Percentiles rank a stretch among this genome's conserved stretches.
Evolutionary conservation across 108 stramenopile species (phyloP).

Genomic region (Pseudonitzschia multistriata): DNA sequence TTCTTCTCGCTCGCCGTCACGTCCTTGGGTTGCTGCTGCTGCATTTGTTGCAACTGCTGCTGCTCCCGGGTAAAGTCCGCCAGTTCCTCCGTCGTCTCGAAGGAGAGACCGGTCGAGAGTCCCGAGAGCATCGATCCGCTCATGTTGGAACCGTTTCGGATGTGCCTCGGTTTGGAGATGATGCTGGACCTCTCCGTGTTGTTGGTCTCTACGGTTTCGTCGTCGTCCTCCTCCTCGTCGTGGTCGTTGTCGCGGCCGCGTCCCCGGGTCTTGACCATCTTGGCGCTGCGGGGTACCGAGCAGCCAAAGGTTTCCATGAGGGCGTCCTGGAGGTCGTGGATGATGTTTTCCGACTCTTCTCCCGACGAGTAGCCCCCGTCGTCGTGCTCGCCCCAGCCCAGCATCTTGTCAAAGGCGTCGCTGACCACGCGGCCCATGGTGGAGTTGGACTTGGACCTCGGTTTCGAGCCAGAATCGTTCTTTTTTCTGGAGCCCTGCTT

Average conservation of each 20-base stretch:
- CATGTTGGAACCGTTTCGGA: constrained; percentile 6
- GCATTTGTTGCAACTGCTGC: not conserved
- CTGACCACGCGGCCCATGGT: constrained; percentile 6
- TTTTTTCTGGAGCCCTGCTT: too few species aligned
- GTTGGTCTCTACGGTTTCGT: constrained; percentile 1
- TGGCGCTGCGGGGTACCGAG: constrained; percentile 5
- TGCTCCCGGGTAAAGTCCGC: constrained; percentile 4
- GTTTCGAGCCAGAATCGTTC: not conserved
- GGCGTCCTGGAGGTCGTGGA: constrained; percentile 6
- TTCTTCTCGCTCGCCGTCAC: not conserved
- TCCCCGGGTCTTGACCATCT: not conserved
- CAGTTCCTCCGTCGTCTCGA: constrained; percentile 11
- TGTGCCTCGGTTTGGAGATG: not conserved
- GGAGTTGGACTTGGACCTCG: not conserved
- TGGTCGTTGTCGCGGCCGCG: not conserved
- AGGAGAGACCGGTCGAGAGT: not conserved
- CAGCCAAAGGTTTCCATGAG: constrained; percentile 3
- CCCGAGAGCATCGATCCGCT: constrained; percentile 9
- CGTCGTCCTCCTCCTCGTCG: not conserved
- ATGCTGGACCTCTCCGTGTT: not conserved
- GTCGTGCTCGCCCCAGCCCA: not conserved
- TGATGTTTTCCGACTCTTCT: constrained; percentile 16
- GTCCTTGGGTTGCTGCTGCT: not conserved
- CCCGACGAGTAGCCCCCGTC: not conserved
- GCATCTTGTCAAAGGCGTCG: constrained; percentile 11